Evolutionary conservation across 2,329 filamentous ascomycete species (phyloP), one percentile per base, ranked within the genome.

Genomic region (Fusarium algeriense): DNA sequence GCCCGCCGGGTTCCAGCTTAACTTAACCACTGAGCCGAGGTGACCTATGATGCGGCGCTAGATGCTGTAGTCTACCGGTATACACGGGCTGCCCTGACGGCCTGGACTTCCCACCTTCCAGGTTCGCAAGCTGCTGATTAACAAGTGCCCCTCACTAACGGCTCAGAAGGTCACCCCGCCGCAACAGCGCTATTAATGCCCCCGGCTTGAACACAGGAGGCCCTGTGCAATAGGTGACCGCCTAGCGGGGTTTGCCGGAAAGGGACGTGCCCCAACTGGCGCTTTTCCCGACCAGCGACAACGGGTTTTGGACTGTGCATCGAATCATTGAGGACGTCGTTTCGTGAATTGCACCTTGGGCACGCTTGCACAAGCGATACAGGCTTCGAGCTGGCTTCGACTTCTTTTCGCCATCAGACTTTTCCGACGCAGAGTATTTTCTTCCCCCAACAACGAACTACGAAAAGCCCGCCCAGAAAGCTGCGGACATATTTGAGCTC

Each of bases 321-420:
- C 68, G 63, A 74, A 76, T 75, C 74, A 76, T 74, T 52, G 64
- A 54, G 52, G 56, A 68, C 58, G 64, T 74, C 66, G 61, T 52
- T 70, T 64, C 44, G 71, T 69, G 69, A 75, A 67, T 64, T 68
- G 63, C 59, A 62, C 55, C 61, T 53, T 17, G 30, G 48, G 30
- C 55, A 60, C 61, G 44, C 37, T 57, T 66, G 71, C 69, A 66
- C 67, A 67, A 73, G 65, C 60, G 64, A 48, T 41, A 62, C 59
- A 60, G 60, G 58, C 60, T 53, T 55, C 20, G 28, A 43, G 37
- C 55, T 32, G 69, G 46, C 58, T 64, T 74, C 60, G 50, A 69
- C 67, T 66, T 58, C 56, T 65, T 57, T 57, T 43, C 46, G 32
- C n/a, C 32, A 38, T 54, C 63, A 55, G 34, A 37, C 57, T 20